phyloP scores from a whole-genome alignment of 2,329 filamentous ascomycete genomes.

The Paramyrothecium sp. region DNA sequence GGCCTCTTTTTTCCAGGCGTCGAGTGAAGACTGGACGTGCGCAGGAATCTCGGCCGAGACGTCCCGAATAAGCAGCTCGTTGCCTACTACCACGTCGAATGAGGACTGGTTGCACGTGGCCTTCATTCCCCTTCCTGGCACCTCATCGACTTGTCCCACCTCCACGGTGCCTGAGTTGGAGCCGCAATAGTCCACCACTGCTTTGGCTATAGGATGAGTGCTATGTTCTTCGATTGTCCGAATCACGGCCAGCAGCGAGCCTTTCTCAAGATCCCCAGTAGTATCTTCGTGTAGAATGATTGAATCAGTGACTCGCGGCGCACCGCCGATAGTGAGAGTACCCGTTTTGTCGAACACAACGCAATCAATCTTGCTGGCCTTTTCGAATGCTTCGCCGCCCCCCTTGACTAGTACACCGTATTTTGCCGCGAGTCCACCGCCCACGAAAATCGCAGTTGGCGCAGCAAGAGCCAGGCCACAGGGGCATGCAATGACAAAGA shows the following conservation, averaged over 20 bases:
- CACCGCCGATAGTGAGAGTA: conserved; percentile 72
- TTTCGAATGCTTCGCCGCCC: conserved; percentile 82
- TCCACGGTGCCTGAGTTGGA: conserved; percentile 25
- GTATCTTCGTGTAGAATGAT: conserved; percentile 33
- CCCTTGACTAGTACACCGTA: conserved; percentile 81
- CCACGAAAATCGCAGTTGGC: conserved; percentile 82
- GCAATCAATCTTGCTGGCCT: conserved; percentile 73
- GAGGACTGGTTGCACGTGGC: conserved; percentile 44
- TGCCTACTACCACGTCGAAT: conserved; percentile 65
- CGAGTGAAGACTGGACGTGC: conserved; percentile 33
- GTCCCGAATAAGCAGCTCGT: conserved; percentile 66
- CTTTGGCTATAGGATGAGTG: conserved; percentile 72
- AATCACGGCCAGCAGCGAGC: conserved; percentile 49
- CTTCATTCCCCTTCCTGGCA: conserved; percentile 70
- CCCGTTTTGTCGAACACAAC: conserved; percentile 90
- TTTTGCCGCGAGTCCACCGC: conserved; percentile 75
- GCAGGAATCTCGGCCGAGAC: conserved; percentile 38
- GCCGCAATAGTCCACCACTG: conserved; percentile 63
- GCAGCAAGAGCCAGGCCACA: conserved; percentile 84
- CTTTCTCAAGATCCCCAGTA: conserved; percentile 18
- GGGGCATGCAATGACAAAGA: conserved; percentile 84
- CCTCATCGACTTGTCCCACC: conserved; percentile 55
- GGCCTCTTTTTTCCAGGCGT: conserved; percentile 60
- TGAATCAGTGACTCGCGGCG: conserved; percentile 65
- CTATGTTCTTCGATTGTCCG: conserved; percentile 68